Conservation (phyloP, 2,329 filamentous ascomycete genomes). For the Tolypocladium cylindrosporum region DNA sequence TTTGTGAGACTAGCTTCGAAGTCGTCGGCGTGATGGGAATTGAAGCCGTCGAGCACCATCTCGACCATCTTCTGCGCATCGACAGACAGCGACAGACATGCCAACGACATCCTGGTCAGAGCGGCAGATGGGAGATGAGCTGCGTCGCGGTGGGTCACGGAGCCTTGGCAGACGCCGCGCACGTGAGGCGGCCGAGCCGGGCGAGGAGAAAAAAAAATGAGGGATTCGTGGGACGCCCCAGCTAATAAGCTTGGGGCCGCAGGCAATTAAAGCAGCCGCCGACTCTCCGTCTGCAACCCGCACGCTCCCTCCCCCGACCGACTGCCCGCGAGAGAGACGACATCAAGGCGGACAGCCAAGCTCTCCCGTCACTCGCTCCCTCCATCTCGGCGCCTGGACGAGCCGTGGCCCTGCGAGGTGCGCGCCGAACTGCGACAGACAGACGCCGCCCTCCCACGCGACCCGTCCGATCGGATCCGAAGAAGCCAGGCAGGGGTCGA, state of each 20-base stretch:
- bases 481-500: too few relatives aligned
- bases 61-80: too few relatives aligned
- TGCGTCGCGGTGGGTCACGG: background rate
- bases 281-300: background rate
- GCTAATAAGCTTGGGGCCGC: background rate
- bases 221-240: background rate
- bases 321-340: too few relatives aligned
- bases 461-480: too few relatives aligned
- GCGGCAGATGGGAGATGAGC: background rate
- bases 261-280: conserved; percentile 2
- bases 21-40: too few relatives aligned
- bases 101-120: background rate
- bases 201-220: background rate
- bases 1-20: too few relatives aligned
- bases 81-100: too few relatives aligned
- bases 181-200: background rate
- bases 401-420: too few relatives aligned
- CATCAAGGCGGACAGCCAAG: background rate
- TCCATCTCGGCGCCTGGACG: background rate
- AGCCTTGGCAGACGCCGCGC: background rate
- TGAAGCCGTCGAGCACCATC: too few relatives aligned
- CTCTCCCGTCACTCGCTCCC: background rate
- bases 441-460: too few relatives aligned
- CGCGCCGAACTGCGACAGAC: too few relatives aligned
- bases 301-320: background rate